Evolutionary conservation across 2,329 filamentous ascomycete species (phyloP).

Genomic region (Conoideocrella luteorostrata): DNA sequence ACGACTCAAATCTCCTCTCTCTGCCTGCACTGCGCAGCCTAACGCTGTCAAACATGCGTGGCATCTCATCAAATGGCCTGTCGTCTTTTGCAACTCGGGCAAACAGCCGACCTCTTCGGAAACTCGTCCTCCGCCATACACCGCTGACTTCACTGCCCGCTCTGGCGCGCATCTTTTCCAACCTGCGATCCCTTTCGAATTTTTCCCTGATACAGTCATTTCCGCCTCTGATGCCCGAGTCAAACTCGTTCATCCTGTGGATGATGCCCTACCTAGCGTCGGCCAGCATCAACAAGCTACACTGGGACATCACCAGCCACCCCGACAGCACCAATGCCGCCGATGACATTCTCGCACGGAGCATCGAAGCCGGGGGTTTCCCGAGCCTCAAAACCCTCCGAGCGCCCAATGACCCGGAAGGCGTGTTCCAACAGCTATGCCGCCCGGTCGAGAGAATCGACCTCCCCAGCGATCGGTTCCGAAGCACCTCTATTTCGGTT

Average conservation of each 20-base stretch:
- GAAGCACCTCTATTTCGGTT: conserved; percentile 13
- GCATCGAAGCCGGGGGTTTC: conserved; percentile 56
- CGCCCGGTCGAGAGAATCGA: conserved; percentile 52
- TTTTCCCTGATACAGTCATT: conserved; percentile 50
- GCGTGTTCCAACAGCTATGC: conserved; percentile 63
- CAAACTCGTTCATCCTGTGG: conserved; percentile 48
- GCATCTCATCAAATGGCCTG: conserved; percentile 50
- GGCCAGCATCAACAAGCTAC: conserved; percentile 43
- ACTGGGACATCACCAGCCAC: conserved; percentile 58
- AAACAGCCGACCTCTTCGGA: conserved; percentile 37
- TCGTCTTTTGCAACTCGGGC: conserved; percentile 48
- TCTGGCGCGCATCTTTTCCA: conserved; percentile 53
- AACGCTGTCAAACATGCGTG: conserved; percentile 48
- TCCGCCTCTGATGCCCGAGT: conserved; percentile 48
- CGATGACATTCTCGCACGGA: conserved; percentile 56
- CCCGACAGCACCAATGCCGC: conserved; percentile 39
- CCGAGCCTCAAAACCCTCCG: conserved; percentile 55
- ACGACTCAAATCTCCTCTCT: conserved; percentile 47
- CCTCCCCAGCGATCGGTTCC: conserved; percentile 43
- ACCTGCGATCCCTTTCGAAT: conserved; percentile 40
- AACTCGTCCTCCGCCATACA: conserved; percentile 49
- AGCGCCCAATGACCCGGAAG: conserved; percentile 62
- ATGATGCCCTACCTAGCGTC: conserved; percentile 60
- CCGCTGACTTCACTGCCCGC: conserved; percentile 50
- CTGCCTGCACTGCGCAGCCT: conserved; percentile 50